Evolutionary conservation across 75 land plant genomes (phyloP).

Genomic region (Ceratopteris richardii): DNA sequence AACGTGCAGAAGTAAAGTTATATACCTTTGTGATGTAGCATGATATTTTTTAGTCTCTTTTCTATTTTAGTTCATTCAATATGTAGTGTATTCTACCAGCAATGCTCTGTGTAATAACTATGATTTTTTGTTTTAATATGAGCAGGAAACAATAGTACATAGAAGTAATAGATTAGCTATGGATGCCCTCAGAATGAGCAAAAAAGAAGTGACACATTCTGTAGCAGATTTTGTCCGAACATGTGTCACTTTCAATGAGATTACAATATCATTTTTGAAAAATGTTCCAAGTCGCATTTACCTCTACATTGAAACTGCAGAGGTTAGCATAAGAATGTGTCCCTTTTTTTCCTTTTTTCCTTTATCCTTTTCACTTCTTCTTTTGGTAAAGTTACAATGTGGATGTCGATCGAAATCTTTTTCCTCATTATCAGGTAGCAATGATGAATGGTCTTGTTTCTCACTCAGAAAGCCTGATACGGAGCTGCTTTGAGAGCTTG

Average conservation of each 20-base stretch:
- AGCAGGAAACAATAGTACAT: constrained; percentile 59
- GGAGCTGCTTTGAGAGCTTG: constrained; percentile 42
- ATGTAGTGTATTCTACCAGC: too few species aligned
- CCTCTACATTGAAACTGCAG: constrained; percentile 68
- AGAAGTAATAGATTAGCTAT: constrained; percentile 55
- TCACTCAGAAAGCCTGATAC: constrained; percentile 51
- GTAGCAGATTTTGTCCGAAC: constrained; percentile 44
- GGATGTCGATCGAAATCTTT: too few species aligned
- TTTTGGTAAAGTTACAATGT: too few species aligned
- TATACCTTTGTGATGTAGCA: too few species aligned
- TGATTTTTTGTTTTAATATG: not conserved
- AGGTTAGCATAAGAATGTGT: constrained; percentile 32
- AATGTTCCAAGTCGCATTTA: constrained; percentile 30
- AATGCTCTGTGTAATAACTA: too few species aligned
- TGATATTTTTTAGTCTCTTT: too few species aligned
- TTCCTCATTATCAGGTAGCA: constrained; percentile 66
- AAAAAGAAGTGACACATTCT: constrained; percentile 22
- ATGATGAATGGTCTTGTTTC: constrained; percentile 58
- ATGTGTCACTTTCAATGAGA: constrained; percentile 68
- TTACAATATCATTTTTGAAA: constrained; percentile 59
- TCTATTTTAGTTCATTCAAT: too few species aligned
- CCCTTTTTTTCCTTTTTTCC: too few species aligned
- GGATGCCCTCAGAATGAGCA: constrained; percentile 24
- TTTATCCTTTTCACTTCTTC: too few species aligned
- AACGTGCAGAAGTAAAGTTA: too few species aligned